Evolutionary conservation across 2,329 filamentous ascomycete species (phyloP), one percentile per base, ranked within the genome.

Genomic region (Diplodia mutila): DNA sequence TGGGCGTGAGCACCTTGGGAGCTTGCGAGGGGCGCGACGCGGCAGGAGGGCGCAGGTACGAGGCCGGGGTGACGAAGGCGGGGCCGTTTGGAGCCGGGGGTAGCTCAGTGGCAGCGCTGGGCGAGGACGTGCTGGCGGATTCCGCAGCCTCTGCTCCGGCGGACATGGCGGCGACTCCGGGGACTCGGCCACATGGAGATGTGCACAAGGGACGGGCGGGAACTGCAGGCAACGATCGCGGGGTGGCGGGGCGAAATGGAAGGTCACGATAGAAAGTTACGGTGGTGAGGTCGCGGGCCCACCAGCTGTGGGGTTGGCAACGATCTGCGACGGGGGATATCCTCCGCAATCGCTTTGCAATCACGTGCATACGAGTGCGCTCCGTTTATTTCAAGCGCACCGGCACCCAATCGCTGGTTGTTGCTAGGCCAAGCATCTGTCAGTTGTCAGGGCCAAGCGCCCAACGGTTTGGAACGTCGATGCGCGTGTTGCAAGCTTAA

Each of bases 1-100:
- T 83, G 69, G 86, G 85, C 74, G 84, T 89, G 79, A 86, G 80
- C 70, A 84, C 71, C 67, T 73, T 73, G 42, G 70, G 70, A 66
- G 75, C 68, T 48, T 71, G 68, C 23, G 70, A 65, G 14, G 75
- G 74, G 29, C 74, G 70, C 42, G 73, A 69, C 61, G 72, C 74
- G 69, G 76, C 74, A 42, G 49, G 68, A 12, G 73, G 74, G 27
- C 74, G 69, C 61, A 82, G 71, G 55, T 79, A 80, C 14, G 76
- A 77, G 59, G 75, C 73, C 21, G 79, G 79, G 14, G 77, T 75
- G 18, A 79, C 79, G 70, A 79, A 78, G 52, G 76, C 70, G 68
- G 72, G 71, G 42, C 69, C 71, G 71, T 54, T 74, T 69, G 66
- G 51, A 46, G 66, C 57, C 49, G 61, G 63, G 42, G 61, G 42